phyloP scores from a whole-genome alignment of 75 land plant species.

The Pinus tabuliformis region DNA sequence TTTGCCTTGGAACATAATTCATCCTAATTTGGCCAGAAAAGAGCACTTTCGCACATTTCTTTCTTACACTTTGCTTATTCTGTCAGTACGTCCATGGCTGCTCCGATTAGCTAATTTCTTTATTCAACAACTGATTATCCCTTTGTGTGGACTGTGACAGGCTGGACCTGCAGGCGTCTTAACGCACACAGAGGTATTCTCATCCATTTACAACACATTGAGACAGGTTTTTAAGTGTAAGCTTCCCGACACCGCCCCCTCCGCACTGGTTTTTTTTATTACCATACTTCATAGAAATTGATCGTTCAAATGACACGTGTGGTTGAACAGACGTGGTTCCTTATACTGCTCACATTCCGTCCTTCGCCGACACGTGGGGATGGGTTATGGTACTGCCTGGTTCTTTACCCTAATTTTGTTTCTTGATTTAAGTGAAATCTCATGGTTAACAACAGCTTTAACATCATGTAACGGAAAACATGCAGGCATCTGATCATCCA shows the following conservation, averaged over 20 bases:
- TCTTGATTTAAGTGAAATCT: not conserved
- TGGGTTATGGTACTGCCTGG: constrained; percentile 67
- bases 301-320: not conserved
- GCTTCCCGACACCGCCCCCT: not conserved
- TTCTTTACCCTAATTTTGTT: not conserved
- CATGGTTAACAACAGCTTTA: not conserved
- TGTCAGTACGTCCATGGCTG: too few relatives aligned
- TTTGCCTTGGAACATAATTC: too few relatives aligned
- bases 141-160: constrained; percentile 16
- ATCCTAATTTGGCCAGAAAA: too few relatives aligned
- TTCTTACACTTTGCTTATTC: too few relatives aligned
- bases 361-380: constrained; percentile 82
- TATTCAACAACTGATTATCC: not conserved
- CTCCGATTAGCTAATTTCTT: too few relatives aligned
- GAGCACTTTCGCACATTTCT: too few relatives aligned
- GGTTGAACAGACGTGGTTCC: constrained; percentile 66
- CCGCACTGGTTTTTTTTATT: not conserved
- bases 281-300: not conserved
- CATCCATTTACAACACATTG: constrained; percentile 91
- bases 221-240: constrained; percentile 82
- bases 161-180: constrained; percentile 94
- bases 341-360: constrained; percentile 74
- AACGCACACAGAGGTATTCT: constrained; percentile 85
- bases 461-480: not conserved
- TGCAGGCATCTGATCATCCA: constrained; percentile 90